These are phyloP conservation scores for Dujonia santamariae DNA, from an alignment of 1,139 yeast genomes.

Conservation along the genomic window DNA sequence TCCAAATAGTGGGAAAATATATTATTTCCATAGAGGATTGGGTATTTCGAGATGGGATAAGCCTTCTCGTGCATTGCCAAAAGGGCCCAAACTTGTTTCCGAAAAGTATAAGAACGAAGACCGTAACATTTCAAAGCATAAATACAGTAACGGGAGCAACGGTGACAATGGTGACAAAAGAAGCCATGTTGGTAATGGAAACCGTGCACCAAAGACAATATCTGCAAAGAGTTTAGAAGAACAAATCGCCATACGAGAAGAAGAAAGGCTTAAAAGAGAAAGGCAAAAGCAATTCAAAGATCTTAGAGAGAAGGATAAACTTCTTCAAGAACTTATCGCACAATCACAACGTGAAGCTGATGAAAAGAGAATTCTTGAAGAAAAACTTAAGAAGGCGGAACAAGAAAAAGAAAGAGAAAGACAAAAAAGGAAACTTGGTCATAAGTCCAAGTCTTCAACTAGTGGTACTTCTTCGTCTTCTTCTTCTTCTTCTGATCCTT, in stretches of 20 bases:
- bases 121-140: not conserved
- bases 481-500: conserved; percentile 14
- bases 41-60: conserved; percentile 57
- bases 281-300: conserved; percentile 32
- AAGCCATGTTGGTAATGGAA: conserved; percentile 12
- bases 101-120: not conserved
- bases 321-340: conserved; percentile 35
- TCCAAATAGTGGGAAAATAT: conserved; percentile 34
- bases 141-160: conserved; percentile 11
- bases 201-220: conserved; percentile 1
- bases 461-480: not conserved
- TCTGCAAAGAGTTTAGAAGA: conserved; percentile 6
- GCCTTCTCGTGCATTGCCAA: conserved; percentile 35
- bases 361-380: conserved; percentile 16
- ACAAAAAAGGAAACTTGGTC: conserved; percentile 1
- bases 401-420: conserved; percentile 8
- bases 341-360: conserved; percentile 31
- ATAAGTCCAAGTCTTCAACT: not conserved
- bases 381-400: conserved; percentile 11
- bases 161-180: conserved; percentile 13
- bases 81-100: conserved; percentile 17
- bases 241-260: conserved; percentile 32
- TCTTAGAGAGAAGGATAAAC: conserved; percentile 29
- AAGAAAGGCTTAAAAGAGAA: conserved; percentile 29
- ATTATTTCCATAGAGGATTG: conserved; percentile 52